Evolutionary conservation across 805 yeast genomes (phyloP).

Genomic region (Candida quercuum): DNA sequence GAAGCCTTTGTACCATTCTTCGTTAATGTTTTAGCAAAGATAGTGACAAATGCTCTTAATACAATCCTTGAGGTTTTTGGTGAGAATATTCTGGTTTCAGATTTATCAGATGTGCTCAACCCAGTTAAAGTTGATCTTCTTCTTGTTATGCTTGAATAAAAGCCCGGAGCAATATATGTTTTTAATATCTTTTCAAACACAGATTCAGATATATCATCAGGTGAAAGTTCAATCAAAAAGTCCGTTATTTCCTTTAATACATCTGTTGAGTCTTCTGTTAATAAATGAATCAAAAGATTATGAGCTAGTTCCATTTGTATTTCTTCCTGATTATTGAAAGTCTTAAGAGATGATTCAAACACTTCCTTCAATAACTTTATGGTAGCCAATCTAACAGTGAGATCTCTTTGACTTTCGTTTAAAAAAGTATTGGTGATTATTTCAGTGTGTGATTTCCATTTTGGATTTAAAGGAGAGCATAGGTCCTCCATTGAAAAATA

Average conservation of each 20-base stretch:
- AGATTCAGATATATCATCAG: slow-evolving; percentile 3
- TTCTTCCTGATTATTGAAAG: slow-evolving; percentile 9
- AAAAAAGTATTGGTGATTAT: slow-evolving; percentile 42
- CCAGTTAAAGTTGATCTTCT: slow-evolving; percentile 25
- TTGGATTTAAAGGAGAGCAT: slow-evolving; percentile 47
- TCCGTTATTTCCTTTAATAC: slow-evolving; percentile 28
- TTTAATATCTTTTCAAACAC: slow-evolving; percentile 20
- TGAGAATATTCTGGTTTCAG: slow-evolving; percentile 2
- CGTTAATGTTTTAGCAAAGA: slow-evolving; percentile 21
- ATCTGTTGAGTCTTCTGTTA: slow-evolving; percentile 14
- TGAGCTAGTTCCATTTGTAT: slow-evolving; percentile 9
- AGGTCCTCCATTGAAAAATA: slow-evolving; percentile 42
- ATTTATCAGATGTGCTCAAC: background rate
- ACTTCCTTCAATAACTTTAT: slow-evolving; percentile 24
- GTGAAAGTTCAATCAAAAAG: slow-evolving; percentile 22
- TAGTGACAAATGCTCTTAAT: slow-evolving; percentile 21
- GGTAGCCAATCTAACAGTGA: slow-evolving; percentile 26
- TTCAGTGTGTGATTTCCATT: slow-evolving; percentile 46
- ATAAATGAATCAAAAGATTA: slow-evolving; percentile 14
- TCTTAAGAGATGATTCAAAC: slow-evolving; percentile 18
- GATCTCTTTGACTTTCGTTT: slow-evolving; percentile 18
- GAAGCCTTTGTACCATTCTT: slow-evolving; percentile 25
- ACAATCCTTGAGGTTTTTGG: slow-evolving; percentile 14
- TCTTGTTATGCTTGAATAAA: slow-evolving; percentile 4
- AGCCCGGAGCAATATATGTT: slow-evolving; percentile 21